Evolutionary conservation across 2,329 filamentous ascomycete species (phyloP).

Genomic region (Alternaria viburni): DNA sequence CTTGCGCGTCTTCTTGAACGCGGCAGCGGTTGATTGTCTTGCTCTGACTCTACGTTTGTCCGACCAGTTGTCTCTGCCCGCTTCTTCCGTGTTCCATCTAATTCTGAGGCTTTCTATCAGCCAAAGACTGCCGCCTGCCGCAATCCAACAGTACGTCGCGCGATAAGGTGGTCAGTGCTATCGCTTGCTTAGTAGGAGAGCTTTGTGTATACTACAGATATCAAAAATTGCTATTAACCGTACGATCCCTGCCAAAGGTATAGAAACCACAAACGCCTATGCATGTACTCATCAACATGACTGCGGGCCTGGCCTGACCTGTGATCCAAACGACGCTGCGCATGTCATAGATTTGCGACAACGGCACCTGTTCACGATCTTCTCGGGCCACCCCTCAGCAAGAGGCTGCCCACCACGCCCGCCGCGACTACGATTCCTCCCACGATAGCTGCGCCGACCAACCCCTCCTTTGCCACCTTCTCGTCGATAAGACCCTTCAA

Average conservation of each 20-base stretch:
- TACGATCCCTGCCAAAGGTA: conserved; percentile 22
- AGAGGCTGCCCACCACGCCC: conserved; percentile 86
- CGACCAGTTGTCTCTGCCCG: conserved; percentile 11
- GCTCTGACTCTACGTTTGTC: conserved; percentile 32
- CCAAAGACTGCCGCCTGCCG: background rate
- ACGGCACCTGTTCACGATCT: conserved; percentile 54
- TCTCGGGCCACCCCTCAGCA: conserved; percentile 74
- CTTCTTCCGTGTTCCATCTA: conserved; percentile 34
- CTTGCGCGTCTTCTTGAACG: conserved; percentile 17
- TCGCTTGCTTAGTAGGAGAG: background rate
- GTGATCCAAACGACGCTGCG: background rate
- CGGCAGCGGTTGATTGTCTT: conserved; percentile 13
- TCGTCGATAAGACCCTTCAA: conserved; percentile 90
- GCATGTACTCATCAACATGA: conserved; percentile 17
- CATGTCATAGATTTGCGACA: background rate
- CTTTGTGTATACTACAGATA: conserved; percentile 11
- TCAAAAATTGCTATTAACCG: conserved; percentile 7
- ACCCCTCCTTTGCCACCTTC: conserved; percentile 90
- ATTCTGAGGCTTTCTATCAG: conserved; percentile 22
- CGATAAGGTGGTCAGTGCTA: background rate
- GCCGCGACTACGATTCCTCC: conserved; percentile 91
- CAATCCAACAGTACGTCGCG: background rate
- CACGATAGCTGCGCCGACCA: conserved; percentile 93
- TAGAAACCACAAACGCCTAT: conserved; percentile 38
- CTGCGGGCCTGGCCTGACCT: background rate